phyloP scores from a whole-genome alignment of 2,329 filamentous ascomycete genomes.

The Ophiocordyceps camponoti-floridani region DNA sequence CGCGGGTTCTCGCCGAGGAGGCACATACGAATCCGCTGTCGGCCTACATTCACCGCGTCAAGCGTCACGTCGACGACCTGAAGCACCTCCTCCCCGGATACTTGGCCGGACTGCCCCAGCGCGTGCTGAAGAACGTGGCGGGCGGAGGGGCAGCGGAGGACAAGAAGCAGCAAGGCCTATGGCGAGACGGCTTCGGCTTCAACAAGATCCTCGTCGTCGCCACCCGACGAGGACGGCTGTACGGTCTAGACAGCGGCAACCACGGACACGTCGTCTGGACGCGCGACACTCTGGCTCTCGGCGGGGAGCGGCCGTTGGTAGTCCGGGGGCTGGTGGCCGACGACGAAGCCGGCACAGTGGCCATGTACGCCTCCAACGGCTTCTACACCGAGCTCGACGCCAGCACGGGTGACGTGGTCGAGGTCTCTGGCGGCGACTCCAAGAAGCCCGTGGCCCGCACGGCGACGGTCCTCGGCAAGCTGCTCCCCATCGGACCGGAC shows the following conservation, averaged over 20 bases:
- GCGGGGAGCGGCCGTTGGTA: constrained; percentile 38
- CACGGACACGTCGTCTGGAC: constrained; percentile 64
- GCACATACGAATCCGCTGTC: constrained; percentile 61
- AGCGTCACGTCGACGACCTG: constrained; percentile 64
- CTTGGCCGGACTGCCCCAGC: constrained; percentile 48
- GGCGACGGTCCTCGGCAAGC: constrained; percentile 31
- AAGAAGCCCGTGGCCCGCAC: constrained; percentile 17
- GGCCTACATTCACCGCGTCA: constrained; percentile 79
- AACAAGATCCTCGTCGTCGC: constrained; percentile 70
- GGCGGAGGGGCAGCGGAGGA: constrained; percentile 28
- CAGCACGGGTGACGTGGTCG: constrained; percentile 31
- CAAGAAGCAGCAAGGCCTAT: constrained; percentile 26
- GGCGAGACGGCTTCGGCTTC: constrained; percentile 68
- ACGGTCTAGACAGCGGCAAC: constrained; percentile 61
- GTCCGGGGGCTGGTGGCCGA: constrained; percentile 50
- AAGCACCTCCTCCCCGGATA: constrained; percentile 52
- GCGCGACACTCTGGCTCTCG: constrained; percentile 40
- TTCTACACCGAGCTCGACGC: constrained; percentile 40
- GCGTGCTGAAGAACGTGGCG: constrained; percentile 46
- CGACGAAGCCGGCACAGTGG: constrained; percentile 35
- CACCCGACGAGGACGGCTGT: constrained; percentile 61
- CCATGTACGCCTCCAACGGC: constrained; percentile 40
- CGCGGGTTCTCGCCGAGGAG: constrained; percentile 68
- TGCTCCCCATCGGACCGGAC: constrained; percentile 32
- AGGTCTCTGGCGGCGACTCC: constrained; percentile 11